Percentiles rank a stretch among this genome's conserved stretches.
Conservation (phyloP, 768 basidiomycete species). For the Mrakia frigida region DNA sequence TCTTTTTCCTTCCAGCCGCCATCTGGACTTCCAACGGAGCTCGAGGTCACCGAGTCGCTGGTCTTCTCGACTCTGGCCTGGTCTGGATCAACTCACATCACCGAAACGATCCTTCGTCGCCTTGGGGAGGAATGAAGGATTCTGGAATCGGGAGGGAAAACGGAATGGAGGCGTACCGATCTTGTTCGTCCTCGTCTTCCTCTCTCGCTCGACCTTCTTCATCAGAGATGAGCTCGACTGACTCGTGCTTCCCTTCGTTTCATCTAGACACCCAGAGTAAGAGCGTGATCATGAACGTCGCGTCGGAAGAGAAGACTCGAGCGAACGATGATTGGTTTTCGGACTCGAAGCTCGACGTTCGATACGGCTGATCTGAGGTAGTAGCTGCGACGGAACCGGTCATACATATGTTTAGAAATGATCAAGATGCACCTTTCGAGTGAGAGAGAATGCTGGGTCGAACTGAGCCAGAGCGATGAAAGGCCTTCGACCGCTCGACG, state of each 20-base stretch:
- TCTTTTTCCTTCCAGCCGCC: constrained; percentile 48
- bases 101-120: constrained; percentile 80
- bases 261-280: constrained; percentile 73
- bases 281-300: constrained; percentile 70
- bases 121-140: constrained; percentile 89
- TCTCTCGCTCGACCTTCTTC: too few relatives aligned
- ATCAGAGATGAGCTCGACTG: background rate
- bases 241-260: background rate
- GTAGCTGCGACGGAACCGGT: too few relatives aligned
- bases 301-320: constrained; percentile 56
- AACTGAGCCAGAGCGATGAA: too few relatives aligned
- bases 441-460: too few relatives aligned
- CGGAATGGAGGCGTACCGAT: constrained; percentile 68
- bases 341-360: background rate
- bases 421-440: background rate
- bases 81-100: constrained; percentile 89
- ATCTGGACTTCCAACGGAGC: constrained; percentile 74
- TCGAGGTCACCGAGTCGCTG: constrained; percentile 67
- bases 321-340: constrained; percentile 60
- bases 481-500: too few relatives aligned
- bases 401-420: background rate
- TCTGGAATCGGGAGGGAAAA: constrained; percentile 85
- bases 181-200: constrained; percentile 51
- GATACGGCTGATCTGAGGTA: background rate
- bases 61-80: constrained; percentile 64